Conservation (phyloP, 2,329 filamentous ascomycete genomes). For the Penicillium vulpinum region DNA sequence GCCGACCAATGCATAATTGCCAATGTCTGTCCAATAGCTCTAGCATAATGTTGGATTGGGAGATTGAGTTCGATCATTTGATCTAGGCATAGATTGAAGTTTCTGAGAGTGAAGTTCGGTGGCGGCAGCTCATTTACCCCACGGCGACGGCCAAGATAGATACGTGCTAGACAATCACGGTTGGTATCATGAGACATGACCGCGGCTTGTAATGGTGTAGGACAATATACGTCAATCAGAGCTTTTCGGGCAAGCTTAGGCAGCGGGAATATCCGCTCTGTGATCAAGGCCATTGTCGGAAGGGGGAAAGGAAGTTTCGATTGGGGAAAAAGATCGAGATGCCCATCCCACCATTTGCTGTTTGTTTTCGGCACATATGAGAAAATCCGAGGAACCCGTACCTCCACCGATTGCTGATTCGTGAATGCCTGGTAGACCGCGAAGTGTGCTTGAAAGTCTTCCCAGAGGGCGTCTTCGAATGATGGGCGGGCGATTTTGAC, state of each 20-base stretch:
- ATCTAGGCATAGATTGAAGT: conserved; percentile 11
- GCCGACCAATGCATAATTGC: conserved; percentile 15
- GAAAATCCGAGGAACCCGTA: conserved; percentile 4
- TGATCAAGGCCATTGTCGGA: conserved; percentile 19
- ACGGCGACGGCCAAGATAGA: conserved; percentile 15
- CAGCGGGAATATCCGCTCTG: conserved; percentile 23
- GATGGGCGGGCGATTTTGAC: conserved; percentile 10
- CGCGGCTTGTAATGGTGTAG: neutral
- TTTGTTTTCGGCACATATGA: conserved; percentile 11
- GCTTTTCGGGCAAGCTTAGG: conserved; percentile 18
- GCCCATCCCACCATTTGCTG: conserved; percentile 5
- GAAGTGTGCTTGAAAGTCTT: conserved; percentile 10
- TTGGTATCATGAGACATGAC: conserved; percentile 5
- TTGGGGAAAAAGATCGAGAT: neutral
- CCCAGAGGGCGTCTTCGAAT: conserved; percentile 12
- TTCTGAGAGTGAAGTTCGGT: conserved; percentile 13
- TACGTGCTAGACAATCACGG: conserved; percentile 16
- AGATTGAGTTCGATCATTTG: conserved; percentile 15
- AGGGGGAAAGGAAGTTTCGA: conserved; percentile 1
- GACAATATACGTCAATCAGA: conserved; percentile 25
- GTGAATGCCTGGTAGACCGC: neutral
- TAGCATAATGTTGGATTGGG: neutral
- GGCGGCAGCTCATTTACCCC: neutral
- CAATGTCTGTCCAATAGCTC: conserved; percentile 7
- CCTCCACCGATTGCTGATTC: neutral